phyloP scores from a whole-genome alignment of 345 rosid genomes.

The Moricandia moricandioides region DNA sequence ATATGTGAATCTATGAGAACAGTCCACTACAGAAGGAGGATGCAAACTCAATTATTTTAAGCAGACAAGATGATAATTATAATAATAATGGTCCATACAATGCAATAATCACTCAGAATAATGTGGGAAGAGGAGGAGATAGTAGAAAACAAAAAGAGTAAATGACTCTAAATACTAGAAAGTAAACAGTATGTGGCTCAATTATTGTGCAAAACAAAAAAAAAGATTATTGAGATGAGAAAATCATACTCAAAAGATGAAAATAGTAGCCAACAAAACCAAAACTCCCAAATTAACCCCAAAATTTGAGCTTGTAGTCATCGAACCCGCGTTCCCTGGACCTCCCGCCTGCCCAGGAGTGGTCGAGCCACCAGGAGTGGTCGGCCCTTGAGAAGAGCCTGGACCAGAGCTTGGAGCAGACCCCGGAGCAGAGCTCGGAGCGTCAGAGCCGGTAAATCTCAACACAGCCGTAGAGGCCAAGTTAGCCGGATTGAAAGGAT shows the following conservation, averaged over 20 bases:
- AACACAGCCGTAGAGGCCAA: conserved; percentile 32
- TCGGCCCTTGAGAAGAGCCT: neutral
- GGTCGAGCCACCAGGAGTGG: conserved; percentile 21
- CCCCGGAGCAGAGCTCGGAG: neutral
- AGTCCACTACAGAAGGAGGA: neutral
- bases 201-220: conserved; percentile 15
- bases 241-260: conserved; percentile 20
- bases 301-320: neutral
- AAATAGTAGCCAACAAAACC: conserved; percentile 13
- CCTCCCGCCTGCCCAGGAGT: conserved; percentile 11
- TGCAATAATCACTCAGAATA: conserved; percentile 15
- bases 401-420: neutral
- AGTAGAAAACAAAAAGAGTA: neutral
- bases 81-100: conserved; percentile 26
- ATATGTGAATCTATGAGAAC: neutral
- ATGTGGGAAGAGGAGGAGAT: neutral
- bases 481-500: conserved; percentile 32
- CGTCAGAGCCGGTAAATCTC: neutral
- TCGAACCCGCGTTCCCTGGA: conserved; percentile 30
- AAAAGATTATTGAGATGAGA: neutral
- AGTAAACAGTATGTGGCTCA: conserved; percentile 10
- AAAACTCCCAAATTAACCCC: conserved; percentile 33
- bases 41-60: neutral
- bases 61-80: neutral
- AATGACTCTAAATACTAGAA: conserved; percentile 5